These are phyloP conservation scores for Pseudogymnoascus sp. DNA, from an alignment of 2,329 filamentous ascomycete species.

Conservation along the genomic window DNA sequence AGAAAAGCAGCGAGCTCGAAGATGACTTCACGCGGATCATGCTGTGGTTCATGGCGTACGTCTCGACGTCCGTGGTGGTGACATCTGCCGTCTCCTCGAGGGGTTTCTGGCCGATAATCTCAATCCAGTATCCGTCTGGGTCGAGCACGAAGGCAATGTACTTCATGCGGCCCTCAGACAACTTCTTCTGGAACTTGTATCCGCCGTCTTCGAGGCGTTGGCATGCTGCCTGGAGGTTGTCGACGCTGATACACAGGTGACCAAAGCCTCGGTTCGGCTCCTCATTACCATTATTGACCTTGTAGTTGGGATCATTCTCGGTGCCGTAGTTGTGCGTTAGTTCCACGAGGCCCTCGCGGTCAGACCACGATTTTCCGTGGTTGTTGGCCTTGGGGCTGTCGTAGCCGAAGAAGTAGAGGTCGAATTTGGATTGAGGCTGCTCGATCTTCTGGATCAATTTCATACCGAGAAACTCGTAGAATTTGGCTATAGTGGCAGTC, in stretches of 20 bases:
- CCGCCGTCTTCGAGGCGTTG: slow-evolving; percentile 78
- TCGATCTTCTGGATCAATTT: slow-evolving; percentile 71
- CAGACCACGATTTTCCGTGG: slow-evolving; percentile 60
- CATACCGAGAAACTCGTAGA: slow-evolving; percentile 90
- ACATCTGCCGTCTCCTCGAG: slow-evolving; percentile 63
- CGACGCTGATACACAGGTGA: slow-evolving; percentile 75
- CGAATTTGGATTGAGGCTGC: slow-evolving; percentile 84
- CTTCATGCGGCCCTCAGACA: slow-evolving; percentile 76
- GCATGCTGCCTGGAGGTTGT: slow-evolving; percentile 80
- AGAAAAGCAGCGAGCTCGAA: slow-evolving; percentile 64
- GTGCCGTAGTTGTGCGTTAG: slow-evolving; percentile 82
- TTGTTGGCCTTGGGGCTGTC: slow-evolving; percentile 69
- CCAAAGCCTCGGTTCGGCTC: slow-evolving; percentile 68
- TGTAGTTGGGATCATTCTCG: slow-evolving; percentile 73
- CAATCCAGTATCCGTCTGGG: slow-evolving; percentile 76
- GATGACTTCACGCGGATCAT: slow-evolving; percentile 88
- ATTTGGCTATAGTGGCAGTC: slow-evolving; percentile 54
- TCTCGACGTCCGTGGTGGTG: slow-evolving; percentile 60
- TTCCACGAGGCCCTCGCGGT: slow-evolving; percentile 86
- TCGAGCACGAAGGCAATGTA: slow-evolving; percentile 83
- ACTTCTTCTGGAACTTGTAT: slow-evolving; percentile 88
- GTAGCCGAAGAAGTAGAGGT: slow-evolving; percentile 92
- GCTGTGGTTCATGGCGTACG: slow-evolving; percentile 77
- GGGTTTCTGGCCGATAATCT: slow-evolving; percentile 63
- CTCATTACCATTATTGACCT: slow-evolving; percentile 79